Evolutionary conservation across 2,329 filamentous ascomycete genomes (phyloP), one percentile per base, ranked within the genome.

Genomic region (Aureobasidium mangrovei): DNA sequence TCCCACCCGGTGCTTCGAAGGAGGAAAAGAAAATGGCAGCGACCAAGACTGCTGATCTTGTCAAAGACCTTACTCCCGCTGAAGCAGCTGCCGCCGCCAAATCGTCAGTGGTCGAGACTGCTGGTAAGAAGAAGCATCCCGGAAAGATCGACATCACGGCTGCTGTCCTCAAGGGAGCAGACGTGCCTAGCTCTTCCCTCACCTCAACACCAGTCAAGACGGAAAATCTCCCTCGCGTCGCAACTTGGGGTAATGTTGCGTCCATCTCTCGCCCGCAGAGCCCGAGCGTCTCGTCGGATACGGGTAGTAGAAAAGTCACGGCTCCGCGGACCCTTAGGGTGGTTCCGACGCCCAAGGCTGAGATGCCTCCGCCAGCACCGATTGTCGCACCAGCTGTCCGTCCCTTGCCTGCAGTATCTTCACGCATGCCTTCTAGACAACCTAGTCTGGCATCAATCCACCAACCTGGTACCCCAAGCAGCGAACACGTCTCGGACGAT

Each of bases 401-500:
- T 10, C 61, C 70, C 27, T 45, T 60, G 7, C 58, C 60, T 38
- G 57, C 62, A 9, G 56, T 66, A 6, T 64, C 69, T 6, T 57
- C 63, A 24, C 72, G 72, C 51, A 61, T 75, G 12, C 68, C 74
- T 6, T 77, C 75, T 24, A 71, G 77, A 28, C 74, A 80, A 62
- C 72, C 74, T 4, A 79, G 73, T 56, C 67, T 83, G 9, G 77
- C 79, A 6, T 82, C 80, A 1, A 69, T 76, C 47, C 80, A 84
- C 55, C 74, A 79, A 5, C 85, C 87, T n/a, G 82, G 82, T 29
- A 90, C 86, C 0, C 86, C 87, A 0, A 79, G 73, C 1, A 90
- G 85, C 63, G 87, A 91, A 63, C 74, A 82, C 54, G 76, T 88
- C 35, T 89, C 85, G n/a, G 87, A 91, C 64, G 88, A 80, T 53